phyloP scores from a whole-genome alignment of 345 rosid species.

The Syzygium grande region DNA sequence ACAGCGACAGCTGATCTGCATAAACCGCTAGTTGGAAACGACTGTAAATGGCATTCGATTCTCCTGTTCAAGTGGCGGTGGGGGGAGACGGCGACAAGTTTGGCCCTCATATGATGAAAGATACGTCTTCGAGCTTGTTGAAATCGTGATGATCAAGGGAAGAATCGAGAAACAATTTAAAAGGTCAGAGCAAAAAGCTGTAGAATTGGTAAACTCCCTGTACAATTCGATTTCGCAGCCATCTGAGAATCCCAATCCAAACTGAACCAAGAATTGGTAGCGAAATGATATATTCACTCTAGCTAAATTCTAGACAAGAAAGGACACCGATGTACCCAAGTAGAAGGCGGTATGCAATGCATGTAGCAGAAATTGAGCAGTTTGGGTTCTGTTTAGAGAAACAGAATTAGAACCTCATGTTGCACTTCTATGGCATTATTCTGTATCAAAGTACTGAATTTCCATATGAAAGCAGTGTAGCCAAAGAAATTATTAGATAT shows the following conservation, averaged over 20 bases:
- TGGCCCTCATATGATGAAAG: background rate
- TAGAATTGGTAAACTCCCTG: background rate
- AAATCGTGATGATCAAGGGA: background rate
- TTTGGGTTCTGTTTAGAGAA: background rate
- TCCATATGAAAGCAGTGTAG: background rate
- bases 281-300: background rate
- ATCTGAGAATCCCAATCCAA: background rate
- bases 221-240: background rate
- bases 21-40: constrained; percentile 4
- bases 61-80: constrained; percentile 5
- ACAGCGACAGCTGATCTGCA: background rate
- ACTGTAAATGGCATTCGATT: constrained; percentile 13
- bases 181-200: background rate
- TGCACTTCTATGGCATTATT: background rate
- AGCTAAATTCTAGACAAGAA: background rate
- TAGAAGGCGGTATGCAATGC: background rate
- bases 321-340: background rate
- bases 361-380: background rate
- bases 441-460: background rate
- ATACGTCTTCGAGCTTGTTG: background rate
- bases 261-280: background rate
- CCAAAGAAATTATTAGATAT: background rate
- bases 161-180: background rate
- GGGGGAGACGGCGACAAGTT: background rate
- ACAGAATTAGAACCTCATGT: background rate